Conservation (phyloP, 768 basidiomycete genomes). For the Mycena olivaceomarginata region DNA sequence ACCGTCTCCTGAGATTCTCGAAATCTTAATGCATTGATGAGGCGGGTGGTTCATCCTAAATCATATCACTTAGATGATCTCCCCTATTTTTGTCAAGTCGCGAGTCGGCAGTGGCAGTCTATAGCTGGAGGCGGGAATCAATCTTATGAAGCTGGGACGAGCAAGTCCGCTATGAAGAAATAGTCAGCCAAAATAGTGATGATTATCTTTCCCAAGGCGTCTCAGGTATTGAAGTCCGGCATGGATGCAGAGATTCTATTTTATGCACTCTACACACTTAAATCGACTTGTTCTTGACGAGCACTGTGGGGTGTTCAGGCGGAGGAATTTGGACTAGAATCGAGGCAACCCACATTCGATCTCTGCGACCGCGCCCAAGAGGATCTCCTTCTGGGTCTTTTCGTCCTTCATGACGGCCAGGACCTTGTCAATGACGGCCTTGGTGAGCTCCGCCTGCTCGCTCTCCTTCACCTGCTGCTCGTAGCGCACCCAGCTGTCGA, state of each 20-base stretch:
- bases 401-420: constrained; percentile 89
- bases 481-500: constrained; percentile 98
- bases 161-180: too few species aligned
- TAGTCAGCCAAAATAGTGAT: background rate
- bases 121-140: too few species aligned
- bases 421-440: constrained; percentile 92
- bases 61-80: too few species aligned
- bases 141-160: too few species aligned
- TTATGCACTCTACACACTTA: constrained; percentile 58
- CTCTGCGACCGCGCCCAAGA: constrained; percentile 87
- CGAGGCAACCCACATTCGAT: constrained; percentile 88
- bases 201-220: background rate
- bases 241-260: constrained; percentile 31
- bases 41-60: too few species aligned
- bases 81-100: too few species aligned
- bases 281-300: constrained; percentile 95
- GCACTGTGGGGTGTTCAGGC: constrained; percentile 68
- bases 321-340: constrained; percentile 17
- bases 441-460: constrained; percentile 95
- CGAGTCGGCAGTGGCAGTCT: too few species aligned
- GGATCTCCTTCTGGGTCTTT: constrained; percentile 91
- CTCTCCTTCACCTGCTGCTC: constrained; percentile 98
- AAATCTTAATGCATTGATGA: too few species aligned
- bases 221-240: background rate
- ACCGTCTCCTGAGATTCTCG: too few species aligned